Evolutionary conservation across 1,284 basidiomycete genomes (phyloP).

Genomic region (Binderoboletus segoi): DNA sequence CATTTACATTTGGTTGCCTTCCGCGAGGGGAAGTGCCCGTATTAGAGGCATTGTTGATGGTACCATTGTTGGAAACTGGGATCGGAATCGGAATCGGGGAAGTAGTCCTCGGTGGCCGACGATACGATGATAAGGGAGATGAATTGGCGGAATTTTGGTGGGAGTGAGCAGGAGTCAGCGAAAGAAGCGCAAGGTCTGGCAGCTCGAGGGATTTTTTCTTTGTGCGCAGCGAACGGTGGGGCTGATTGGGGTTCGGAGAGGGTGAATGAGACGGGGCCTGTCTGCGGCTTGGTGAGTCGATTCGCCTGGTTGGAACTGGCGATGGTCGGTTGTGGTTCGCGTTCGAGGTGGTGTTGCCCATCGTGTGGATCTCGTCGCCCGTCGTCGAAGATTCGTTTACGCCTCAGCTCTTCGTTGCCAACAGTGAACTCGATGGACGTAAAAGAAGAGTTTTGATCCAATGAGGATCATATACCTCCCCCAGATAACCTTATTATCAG

Average conservation of each 20-base stretch:
- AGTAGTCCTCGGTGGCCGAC: constrained; percentile 47
- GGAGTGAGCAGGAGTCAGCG: constrained; percentile 50
- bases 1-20: constrained; percentile 36
- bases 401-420: constrained; percentile 20
- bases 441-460: constrained; percentile 30
- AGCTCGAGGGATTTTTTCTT: constrained; percentile 78
- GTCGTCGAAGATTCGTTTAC: constrained; percentile 15
- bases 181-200: constrained; percentile 70
- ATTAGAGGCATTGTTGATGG: constrained; percentile 36
- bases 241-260: constrained; percentile 39
- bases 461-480: constrained; percentile 24
- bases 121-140: constrained; percentile 45
- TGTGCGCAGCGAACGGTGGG: constrained; percentile 56
- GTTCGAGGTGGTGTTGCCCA: constrained; percentile 38
- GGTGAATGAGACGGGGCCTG: constrained; percentile 32
- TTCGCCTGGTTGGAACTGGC: constrained; percentile 24
- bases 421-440: constrained; percentile 34
- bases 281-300: constrained; percentile 26
- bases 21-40: constrained; percentile 39
- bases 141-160: constrained; percentile 38
- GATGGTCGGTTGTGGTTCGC: constrained; percentile 34
- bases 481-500: constrained; percentile 31
- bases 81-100: constrained; percentile 51
- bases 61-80: constrained; percentile 39
- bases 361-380: constrained; percentile 28